These are phyloP conservation scores for Lactarius hengduanensis DNA, from an alignment of 768 basidiomycete genomes.

Conservation along the genomic window DNA sequence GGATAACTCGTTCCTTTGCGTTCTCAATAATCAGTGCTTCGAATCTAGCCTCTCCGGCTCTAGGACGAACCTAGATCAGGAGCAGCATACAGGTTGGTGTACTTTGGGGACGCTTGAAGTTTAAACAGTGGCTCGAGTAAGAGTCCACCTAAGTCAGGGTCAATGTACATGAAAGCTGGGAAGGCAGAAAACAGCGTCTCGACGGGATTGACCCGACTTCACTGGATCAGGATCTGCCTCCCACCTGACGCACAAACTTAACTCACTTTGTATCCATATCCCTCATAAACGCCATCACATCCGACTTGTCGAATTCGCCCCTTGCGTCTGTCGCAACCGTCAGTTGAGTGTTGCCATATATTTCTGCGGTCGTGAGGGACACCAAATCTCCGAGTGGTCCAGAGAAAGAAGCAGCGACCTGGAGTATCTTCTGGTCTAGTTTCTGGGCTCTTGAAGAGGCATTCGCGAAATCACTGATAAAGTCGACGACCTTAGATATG, in stretches of 20 bases:
- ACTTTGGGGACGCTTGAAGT: slow-evolving; percentile 22
- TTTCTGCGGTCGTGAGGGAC: slow-evolving; percentile 53
- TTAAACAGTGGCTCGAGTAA: slow-evolving; percentile 30
- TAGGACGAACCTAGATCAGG: slow-evolving; percentile 28
- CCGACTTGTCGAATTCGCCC: slow-evolving; percentile 50
- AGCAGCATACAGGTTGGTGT: slow-evolving; percentile 23
- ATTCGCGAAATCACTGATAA: slow-evolving; percentile 44
- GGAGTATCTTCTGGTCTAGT: slow-evolving; percentile 49
- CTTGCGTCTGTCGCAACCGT: slow-evolving; percentile 48
- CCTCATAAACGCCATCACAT: slow-evolving; percentile 54
- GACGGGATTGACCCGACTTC: slow-evolving; percentile 44
- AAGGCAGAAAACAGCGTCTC: slow-evolving; percentile 54
- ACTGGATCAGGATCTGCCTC: slow-evolving; percentile 6
- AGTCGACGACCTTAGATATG: slow-evolving; percentile 39
- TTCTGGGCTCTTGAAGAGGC: slow-evolving; percentile 45
- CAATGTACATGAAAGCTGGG: slow-evolving; percentile 52
- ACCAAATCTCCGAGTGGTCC: slow-evolving; percentile 51
- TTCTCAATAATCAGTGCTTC: background rate
- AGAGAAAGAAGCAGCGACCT: slow-evolving; percentile 49
- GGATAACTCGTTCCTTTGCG: slow-evolving; percentile 10
- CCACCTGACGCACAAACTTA: background rate
- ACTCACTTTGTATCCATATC: slow-evolving; percentile 38
- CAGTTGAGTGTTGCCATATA: slow-evolving; percentile 52
- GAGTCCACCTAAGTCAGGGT: slow-evolving; percentile 45
- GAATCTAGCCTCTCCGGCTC: too few relatives aligned